These are phyloP conservation scores for Candida orba DNA, from an alignment of 805 yeast genomes.

Conservation along the genomic window DNA sequence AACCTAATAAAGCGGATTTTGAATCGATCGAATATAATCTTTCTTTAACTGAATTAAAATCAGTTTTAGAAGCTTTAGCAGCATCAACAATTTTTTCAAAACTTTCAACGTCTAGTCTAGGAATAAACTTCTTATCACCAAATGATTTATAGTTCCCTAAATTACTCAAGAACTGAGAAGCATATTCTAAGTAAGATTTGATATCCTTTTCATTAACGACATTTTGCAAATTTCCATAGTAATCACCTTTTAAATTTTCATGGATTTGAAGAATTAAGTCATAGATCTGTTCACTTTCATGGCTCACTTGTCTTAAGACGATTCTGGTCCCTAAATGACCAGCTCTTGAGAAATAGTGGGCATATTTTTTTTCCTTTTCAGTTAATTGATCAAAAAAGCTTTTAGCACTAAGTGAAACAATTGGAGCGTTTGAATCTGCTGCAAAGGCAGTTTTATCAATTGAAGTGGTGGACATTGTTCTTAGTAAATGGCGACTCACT, in stretches of 20 bases:
- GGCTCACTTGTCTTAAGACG: slow-evolving; percentile 73
- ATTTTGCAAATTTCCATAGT: slow-evolving; percentile 32
- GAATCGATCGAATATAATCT: slow-evolving; percentile 46
- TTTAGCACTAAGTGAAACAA: slow-evolving; percentile 61
- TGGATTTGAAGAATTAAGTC: slow-evolving; percentile 64
- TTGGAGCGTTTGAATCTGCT: slow-evolving; percentile 63
- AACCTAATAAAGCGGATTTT: slow-evolving; percentile 55
- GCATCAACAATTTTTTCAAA: slow-evolving; percentile 43
- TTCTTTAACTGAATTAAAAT: slow-evolving; percentile 33
- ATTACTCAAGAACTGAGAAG: slow-evolving; percentile 67
- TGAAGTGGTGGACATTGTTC: slow-evolving; percentile 5
- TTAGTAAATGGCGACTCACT: slow-evolving; percentile 6
- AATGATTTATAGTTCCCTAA: slow-evolving; percentile 79
- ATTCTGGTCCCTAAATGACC: slow-evolving; percentile 79
- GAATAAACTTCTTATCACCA: slow-evolving; percentile 84
- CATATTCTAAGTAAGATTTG: slow-evolving; percentile 53
- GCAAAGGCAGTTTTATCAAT: slow-evolving; percentile 19
- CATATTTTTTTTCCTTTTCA: slow-evolving; percentile 56
- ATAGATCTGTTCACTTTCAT: slow-evolving; percentile 69
- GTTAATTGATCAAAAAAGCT: slow-evolving; percentile 62
- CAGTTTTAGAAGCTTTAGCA: slow-evolving; percentile 27
- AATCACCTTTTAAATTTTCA: slow-evolving; percentile 39
- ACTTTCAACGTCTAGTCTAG: slow-evolving; percentile 42
- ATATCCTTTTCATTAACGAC: slow-evolving; percentile 27
- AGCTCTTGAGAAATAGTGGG: slow-evolving; percentile 79